Evolutionary conservation across 192 early-diverging fungal genomes (phyloP), one percentile per base, ranked within the genome.

Genomic region (Kappamyces sp.): DNA sequence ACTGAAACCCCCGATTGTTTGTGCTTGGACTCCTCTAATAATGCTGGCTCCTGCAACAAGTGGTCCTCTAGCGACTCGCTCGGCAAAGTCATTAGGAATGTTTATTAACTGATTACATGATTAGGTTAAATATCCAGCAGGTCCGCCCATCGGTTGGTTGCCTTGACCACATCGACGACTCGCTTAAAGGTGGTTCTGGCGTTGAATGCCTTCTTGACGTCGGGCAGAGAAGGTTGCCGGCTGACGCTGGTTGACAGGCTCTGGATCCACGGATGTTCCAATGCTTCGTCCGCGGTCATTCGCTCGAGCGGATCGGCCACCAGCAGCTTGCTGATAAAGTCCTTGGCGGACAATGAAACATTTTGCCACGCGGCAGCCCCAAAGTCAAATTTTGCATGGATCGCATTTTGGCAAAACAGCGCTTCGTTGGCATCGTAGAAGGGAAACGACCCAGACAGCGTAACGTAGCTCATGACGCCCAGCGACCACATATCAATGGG

Each of bases 401-500:
- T 22, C 22, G 22, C 22, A 22, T 22, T 22, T 22, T 22, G 22
- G 22, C 22, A 98, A 58, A 96, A 94, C 73, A 97, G 91, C 59
- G 94, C 92, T 67, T 96, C 95, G 64, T 94, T 90, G 33, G 91
- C 89, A 45, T 94, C 91, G 41, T 83, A 76, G 81, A 97, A 98
- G 40, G 94, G 94, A 5, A 86, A 87, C 54, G 90, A 50, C 30
- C 90, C 90, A 52, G 91, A 72, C 33, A 94, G 75, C 91, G 96
- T 94, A 12, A 89, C 85, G 54, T 86, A 91, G 22, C 89, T 68
- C 42, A 91, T 63, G 47, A 91, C 85, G 5, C 89, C 89, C 5
- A 91, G 67, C 6, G 84, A 77, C 87, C 87, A 91, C 89, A 88
- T 90, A 47, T 91, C 89, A 4, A 91, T 84, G 0, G 80, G 71